Evolutionary conservation across 768 basidiomycete genomes (phyloP).

Genomic region (Coprinopsis strossmayeri): DNA sequence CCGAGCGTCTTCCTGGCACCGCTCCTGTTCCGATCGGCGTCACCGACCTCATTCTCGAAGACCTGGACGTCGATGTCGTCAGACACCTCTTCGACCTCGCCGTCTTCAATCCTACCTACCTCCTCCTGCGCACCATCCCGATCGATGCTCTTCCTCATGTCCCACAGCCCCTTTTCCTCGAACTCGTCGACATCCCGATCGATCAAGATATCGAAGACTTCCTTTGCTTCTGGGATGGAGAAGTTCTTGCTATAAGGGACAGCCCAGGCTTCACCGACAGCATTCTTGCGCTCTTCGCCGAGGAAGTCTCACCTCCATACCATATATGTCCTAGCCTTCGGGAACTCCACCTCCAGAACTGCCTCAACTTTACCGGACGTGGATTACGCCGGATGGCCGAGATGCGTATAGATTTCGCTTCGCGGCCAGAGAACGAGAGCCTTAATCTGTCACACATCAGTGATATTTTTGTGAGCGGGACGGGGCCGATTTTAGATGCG

Average conservation of each 20-base stretch:
- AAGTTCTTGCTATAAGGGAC: conserved; percentile 13
- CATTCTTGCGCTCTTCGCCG: conserved; percentile 11
- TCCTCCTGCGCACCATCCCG: conserved; percentile 11
- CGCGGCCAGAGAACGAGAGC: conserved; percentile 7
- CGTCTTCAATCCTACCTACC: conserved; percentile 10
- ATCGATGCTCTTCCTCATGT: conserved; percentile 12
- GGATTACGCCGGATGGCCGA: conserved; percentile 13
- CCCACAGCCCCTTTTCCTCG: conserved; percentile 12
- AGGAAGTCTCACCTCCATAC: conserved; percentile 5
- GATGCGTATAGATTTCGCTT: conserved; percentile 12
- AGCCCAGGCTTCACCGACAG: conserved; percentile 14
- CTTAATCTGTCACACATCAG: conserved; percentile 8
- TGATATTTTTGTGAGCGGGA: conserved; percentile 14
- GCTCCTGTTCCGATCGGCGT: conserved; percentile 3
- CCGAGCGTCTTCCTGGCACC: neutral
- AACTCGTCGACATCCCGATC: conserved; percentile 12
- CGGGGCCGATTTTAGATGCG: conserved; percentile 7
- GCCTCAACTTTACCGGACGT: conserved; percentile 13
- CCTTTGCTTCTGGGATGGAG: conserved; percentile 14
- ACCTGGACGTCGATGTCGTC: conserved; percentile 10
- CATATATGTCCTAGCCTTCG: conserved; percentile 12
- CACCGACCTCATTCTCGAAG: conserved; percentile 14
- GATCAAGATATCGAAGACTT: conserved; percentile 10
- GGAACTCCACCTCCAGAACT: conserved; percentile 15
- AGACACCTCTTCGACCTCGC: conserved; percentile 10